Evolutionary conservation across 2,329 filamentous ascomycete genomes (phyloP), one percentile per base, ranked within the genome.

Genomic region (Ceratocystis alfenasii): DNA sequence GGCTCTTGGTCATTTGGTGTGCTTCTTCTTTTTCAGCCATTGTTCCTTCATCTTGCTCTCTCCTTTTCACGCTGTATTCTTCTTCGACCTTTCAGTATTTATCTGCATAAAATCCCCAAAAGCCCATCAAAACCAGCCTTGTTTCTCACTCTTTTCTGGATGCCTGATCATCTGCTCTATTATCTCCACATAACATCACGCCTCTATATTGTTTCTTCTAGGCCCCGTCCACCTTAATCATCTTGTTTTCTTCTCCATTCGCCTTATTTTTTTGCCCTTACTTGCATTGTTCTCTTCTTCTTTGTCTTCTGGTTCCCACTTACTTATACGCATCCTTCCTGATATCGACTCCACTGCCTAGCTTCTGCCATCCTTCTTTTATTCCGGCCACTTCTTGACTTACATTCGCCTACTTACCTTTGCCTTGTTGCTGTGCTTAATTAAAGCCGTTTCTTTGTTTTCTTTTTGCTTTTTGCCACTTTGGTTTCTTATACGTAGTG

Each of bases 301-400:
- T n/a, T n/a, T n/a, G 17, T 50, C 22, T 7, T n/a, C 46, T 22
- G 17, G 22, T 15, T 50, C n/a, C 46, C n/a, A n/a, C 22, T 22
- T 50, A 50, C 53, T 57, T 57, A 57, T 33, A 57, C 53, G 53
- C 53, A 57, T 57, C 53, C 53, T 57, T 57, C 53, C 5, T 57
- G 53, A 15, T 30, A 28, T 28, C 10, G 30, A 28, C 53, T 30
- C 53, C 53, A 30, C 53, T 17, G 53, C 25, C 53, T 28, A 57
- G 22, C 25, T 57, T 62, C 30, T 53, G 20, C 15, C 44, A 15
- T 12, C 45, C 33, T 55, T 44, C 48, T 55, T 60, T 62, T 46
- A 44, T 53, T 64, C 41, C 45, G 53, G 50, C 12, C 53, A 22
- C 53, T 17, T 28, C 10, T 57, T 15, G 22, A 57, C 53, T 28